Evolutionary conservation across 176 grass and related monocot species (phyloP), one percentile per base, ranked within the genome.

Genomic region (Canna indica): DNA sequence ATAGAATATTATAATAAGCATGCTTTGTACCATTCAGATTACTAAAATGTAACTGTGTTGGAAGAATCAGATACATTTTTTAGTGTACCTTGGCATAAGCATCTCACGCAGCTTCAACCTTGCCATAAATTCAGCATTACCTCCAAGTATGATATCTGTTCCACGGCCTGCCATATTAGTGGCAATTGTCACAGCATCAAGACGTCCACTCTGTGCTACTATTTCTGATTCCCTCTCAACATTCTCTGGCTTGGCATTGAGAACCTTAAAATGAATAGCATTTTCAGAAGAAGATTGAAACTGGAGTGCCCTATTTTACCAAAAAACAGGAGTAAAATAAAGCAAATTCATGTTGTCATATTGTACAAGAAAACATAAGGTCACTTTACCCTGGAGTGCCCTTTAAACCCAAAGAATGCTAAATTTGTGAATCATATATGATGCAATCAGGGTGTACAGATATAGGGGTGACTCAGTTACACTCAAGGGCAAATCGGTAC

Each of bases 201-300:
- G 73, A 48, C 92, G 92, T 59, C 92, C 92, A 83, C 92, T 96
- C 80, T 96, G 92, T 52, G 92, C 92, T 25, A 96, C 88, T 70
- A 96, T 96, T 77, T 96, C 92, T 72, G 92, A 88, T 82, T 96
- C 92, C 79, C 92, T 86, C 83, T 96, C 92, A 56, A 96, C 88
- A 59, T 96, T 96, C 74, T 96, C 92, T 76, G 92, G 92, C 61
- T 96, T 96, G 71, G 92, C 92, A 87, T 96, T 96, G 59, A 96
- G 77, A 41, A 96, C 88, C 92, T 96, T 84, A 47, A 86, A 60
- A 70, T 73, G 47, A 75, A 78, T 29, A 75, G 64, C 20, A 73
- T 22, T 41, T 27, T 68, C 31, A 77, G 47, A 41, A 42, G 14
- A 18, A n/a, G n/a, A n/a, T n/a, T n/a, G n/a, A n/a, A n/a, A n/a